These are phyloP conservation scores for Cerrena zonata DNA, from an alignment of 1,284 basidiomycete genomes.

Conservation along the genomic window DNA sequence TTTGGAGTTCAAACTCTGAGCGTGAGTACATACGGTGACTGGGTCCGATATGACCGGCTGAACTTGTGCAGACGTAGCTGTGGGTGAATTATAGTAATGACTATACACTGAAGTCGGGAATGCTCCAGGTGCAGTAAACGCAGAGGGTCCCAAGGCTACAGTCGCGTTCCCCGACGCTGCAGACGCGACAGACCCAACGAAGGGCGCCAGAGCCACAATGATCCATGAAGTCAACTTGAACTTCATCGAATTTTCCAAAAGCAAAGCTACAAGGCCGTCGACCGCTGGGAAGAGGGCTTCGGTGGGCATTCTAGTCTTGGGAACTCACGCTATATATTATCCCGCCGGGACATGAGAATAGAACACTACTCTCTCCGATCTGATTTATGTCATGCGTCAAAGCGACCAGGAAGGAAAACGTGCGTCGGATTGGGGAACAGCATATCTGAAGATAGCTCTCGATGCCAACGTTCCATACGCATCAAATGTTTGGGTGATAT, in stretches of 20 bases:
- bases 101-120: slow-evolving; percentile 60
- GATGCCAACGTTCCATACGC: too few relatives aligned
- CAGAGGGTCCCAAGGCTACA: slow-evolving; percentile 34
- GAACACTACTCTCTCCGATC: too few relatives aligned
- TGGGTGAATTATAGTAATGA: slow-evolving; percentile 68
- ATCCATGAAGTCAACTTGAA: not conserved
- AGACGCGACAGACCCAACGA: not conserved
- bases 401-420: too few relatives aligned
- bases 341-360: too few relatives aligned
- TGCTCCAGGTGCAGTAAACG: slow-evolving; percentile 52
- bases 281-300: not conserved
- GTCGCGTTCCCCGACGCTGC: slow-evolving; percentile 4
- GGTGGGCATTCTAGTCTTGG: not conserved
- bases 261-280: too few relatives aligned
- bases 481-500: too few relatives aligned
- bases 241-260: not conserved
- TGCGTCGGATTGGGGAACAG: too few relatives aligned
- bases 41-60: slow-evolving; percentile 70
- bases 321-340: too few relatives aligned
- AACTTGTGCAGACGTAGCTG: slow-evolving; percentile 59
- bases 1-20: not conserved
- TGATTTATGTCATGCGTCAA: too few relatives aligned
- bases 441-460: too few relatives aligned
- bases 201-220: not conserved
- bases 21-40: slow-evolving; percentile 41